A percentile compares a stretch with the other conserved stretches of the same genome.
These are phyloP conservation scores for Multifurca ochricompacta DNA, from an alignment of 768 basidiomycete genomes.

Conservation along the genomic window DNA sequence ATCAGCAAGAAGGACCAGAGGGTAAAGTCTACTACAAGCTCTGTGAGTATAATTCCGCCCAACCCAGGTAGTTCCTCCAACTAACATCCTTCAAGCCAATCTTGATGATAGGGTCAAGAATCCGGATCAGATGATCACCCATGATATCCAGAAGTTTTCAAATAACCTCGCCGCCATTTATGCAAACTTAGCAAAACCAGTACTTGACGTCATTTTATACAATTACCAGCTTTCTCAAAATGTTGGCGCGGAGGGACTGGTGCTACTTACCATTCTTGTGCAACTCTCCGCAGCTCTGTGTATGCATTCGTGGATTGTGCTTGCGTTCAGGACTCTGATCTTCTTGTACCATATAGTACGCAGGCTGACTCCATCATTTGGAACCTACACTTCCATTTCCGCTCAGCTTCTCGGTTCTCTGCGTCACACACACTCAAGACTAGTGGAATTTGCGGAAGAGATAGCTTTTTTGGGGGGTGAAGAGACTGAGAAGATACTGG, in stretches of 20 bases:
- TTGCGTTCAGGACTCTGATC: not conserved
- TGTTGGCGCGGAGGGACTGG: conserved; percentile 87
- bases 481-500: conserved; percentile 80
- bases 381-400: conserved; percentile 80
- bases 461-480: conserved; percentile 86
- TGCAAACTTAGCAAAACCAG: conserved; percentile 87
- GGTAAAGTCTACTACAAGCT: conserved; percentile 93
- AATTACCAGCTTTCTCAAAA: conserved; percentile 93
- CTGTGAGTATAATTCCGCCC: conserved; percentile 37
- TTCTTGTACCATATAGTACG: conserved; percentile 47
- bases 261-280: conserved; percentile 75
- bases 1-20: conserved; percentile 51
- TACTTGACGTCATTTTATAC: conserved; percentile 87
- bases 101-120: conserved; percentile 95
- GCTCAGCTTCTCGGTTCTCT: conserved; percentile 84
- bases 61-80: not conserved
- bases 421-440: conserved; percentile 85
- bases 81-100: conserved; percentile 48
- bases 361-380: conserved; percentile 84
- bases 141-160: conserved; percentile 92
- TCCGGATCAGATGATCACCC: conserved; percentile 95
- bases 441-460: conserved; percentile 85
- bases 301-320: conserved; percentile 35
- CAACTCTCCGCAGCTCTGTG: conserved; percentile 77
- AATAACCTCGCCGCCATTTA: conserved; percentile 89